Percentiles rank a stretch among this genome's conserved stretches.
Evolutionary conservation across 2,329 filamentous ascomycete species (phyloP).

Genomic region (Fusarium sterilihyphosum): DNA sequence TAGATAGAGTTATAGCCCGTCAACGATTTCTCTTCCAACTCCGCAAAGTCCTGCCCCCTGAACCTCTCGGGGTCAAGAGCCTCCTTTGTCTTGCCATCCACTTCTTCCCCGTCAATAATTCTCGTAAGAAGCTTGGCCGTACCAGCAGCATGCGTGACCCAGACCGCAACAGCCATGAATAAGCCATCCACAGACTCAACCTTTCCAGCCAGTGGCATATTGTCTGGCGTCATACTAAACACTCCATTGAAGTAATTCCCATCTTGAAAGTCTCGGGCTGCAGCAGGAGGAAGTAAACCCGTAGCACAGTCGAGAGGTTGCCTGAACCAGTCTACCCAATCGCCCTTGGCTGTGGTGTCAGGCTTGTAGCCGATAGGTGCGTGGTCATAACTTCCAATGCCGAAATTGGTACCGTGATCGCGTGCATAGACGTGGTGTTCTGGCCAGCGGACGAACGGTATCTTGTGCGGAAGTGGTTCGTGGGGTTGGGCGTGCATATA

Average conservation of each 20-base stretch:
- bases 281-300: conserved; percentile 13
- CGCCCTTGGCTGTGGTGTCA: conserved; percentile 20
- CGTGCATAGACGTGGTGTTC: conserved; percentile 38
- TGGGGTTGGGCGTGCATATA: conserved; percentile 26
- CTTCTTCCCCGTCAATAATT: conserved; percentile 16
- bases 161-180: conserved; percentile 34
- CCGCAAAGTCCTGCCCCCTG: conserved; percentile 2
- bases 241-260: conserved; percentile 35
- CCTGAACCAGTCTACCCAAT: conserved; percentile 30
- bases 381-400: conserved; percentile 39
- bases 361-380: conserved; percentile 18
- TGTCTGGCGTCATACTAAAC: conserved; percentile 42
- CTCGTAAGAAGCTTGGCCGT: conserved; percentile 26
- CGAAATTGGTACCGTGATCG: conserved; percentile 34
- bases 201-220: conserved; percentile 36
- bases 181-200: conserved; percentile 7
- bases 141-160: conserved; percentile 38
- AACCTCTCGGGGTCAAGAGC: conserved; percentile 37
- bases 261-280: conserved; percentile 9
- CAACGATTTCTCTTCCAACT: conserved; percentile 31
- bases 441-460: conserved; percentile 35
- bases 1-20: conserved; percentile 39
- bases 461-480: not conserved
- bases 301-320: conserved; percentile 21
- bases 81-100: conserved; percentile 2